Evolutionary conservation across 2,329 filamentous ascomycete species (phyloP).

Genomic region (Hansfordia pulvinata): DNA sequence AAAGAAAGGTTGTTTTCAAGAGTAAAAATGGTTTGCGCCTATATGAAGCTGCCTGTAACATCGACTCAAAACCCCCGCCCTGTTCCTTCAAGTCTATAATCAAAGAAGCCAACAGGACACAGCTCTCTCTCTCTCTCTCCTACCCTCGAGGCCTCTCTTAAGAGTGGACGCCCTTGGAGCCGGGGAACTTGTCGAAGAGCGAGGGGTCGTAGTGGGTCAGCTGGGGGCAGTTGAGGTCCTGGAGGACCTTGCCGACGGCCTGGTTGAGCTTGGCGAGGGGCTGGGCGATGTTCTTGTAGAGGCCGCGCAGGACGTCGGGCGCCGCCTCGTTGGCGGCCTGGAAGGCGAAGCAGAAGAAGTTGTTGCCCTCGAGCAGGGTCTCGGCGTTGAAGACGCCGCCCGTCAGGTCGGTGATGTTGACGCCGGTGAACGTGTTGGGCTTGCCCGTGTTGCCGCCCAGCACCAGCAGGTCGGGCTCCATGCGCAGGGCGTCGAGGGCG

Average conservation of each 20-base stretch:
- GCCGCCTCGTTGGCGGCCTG: conserved; percentile 17
- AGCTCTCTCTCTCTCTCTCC: no score
- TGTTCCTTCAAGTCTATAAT: no score
- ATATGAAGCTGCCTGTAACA: no score
- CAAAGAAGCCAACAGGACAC: no score
- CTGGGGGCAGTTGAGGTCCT: conserved; percentile 1
- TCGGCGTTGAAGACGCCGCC: conserved; percentile 7
- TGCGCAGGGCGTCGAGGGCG: not conserved
- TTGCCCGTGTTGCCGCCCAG: conserved; percentile 11
- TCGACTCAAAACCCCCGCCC: no score
- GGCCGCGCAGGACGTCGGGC: conserved; percentile 15
- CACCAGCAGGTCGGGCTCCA: conserved; percentile 4
- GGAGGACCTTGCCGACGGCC: conserved; percentile 2
- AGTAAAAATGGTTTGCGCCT: no score
- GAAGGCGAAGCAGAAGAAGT: conserved; percentile 21
- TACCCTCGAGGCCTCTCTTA: no score
- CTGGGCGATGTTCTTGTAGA: conserved; percentile 15
- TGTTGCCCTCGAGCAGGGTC: conserved; percentile 12
- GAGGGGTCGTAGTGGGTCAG: conserved; percentile 9
- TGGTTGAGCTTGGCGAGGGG: conserved; percentile 16
- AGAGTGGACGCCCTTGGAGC: no score
- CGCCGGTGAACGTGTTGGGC: conserved; percentile 7
- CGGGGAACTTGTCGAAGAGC: conserved; percentile 4
- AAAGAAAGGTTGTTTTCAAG: no score
- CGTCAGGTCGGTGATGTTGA: conserved; percentile 9